Percentiles rank a stretch among this genome's conserved stretches.
These are phyloP conservation scores for Emergomyces pasteurianus DNA, from an alignment of 2,329 filamentous ascomycete genomes.

Conservation along the genomic window DNA sequence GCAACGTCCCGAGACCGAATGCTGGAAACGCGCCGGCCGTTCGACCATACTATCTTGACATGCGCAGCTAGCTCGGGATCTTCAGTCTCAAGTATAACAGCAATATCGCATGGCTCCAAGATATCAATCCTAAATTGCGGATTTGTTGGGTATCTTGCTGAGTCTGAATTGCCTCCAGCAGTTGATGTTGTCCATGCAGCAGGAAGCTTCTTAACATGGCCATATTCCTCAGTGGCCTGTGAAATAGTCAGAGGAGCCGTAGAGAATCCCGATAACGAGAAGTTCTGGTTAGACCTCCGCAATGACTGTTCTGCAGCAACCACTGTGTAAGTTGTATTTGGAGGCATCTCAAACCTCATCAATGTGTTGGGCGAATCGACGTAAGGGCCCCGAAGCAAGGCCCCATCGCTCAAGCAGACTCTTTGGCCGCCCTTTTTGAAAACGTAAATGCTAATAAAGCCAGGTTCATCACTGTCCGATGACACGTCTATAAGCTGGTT, in stretches of 20 bases:
- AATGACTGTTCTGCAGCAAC: conserved; percentile 72
- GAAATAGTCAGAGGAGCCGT: conserved; percentile 48
- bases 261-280: conserved; percentile 77
- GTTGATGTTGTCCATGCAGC: conserved; percentile 67
- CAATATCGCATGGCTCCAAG: conserved; percentile 50
- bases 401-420: conserved; percentile 62
- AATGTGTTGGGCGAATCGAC: conserved; percentile 91
- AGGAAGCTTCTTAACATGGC: conserved; percentile 45
- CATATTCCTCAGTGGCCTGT: conserved; percentile 50
- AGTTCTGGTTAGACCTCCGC: conserved; percentile 61
- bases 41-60: conserved; percentile 69
- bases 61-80: conserved; percentile 62
- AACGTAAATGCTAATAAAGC: conserved; percentile 79
- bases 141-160: conserved; percentile 66
- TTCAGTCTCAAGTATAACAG: conserved; percentile 60
- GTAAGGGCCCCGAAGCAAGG: conserved; percentile 65
- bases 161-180: conserved; percentile 73
- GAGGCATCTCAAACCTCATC: conserved; percentile 55
- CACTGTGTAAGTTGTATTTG: conserved; percentile 44
- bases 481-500: conserved; percentile 21
- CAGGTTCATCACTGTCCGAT: conserved; percentile 43
- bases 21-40: conserved; percentile 57
- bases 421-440: conserved; percentile 60
- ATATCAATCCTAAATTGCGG: conserved; percentile 64
- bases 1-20: conserved; percentile 66